These are phyloP conservation scores for Hyaloscypha finlandica DNA, from an alignment of 495 filamentous ascomycete genomes.

Conservation along the genomic window DNA sequence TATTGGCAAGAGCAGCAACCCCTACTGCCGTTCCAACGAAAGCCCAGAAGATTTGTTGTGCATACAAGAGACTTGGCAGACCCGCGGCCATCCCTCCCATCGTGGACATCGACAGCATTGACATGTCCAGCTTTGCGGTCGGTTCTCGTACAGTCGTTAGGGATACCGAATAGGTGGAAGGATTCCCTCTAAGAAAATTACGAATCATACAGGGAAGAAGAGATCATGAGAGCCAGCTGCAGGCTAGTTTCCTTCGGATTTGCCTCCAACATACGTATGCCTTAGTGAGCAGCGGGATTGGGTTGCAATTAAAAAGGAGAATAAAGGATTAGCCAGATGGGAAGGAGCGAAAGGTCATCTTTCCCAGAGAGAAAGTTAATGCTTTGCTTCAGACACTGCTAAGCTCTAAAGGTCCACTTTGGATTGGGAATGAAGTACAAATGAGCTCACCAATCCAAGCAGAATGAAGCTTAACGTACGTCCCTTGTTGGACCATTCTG, in stretches of 20 bases:
- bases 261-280: too few species aligned
- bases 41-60: conserved; percentile 60
- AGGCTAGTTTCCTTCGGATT: too few species aligned
- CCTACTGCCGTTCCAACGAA: conserved; percentile 57
- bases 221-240: neutral
- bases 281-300: too few species aligned
- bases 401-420: neutral
- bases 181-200: neutral
- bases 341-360: neutral
- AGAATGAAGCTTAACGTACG: neutral
- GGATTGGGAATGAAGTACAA: neutral
- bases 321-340: neutral
- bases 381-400: neutral
- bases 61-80: conserved; percentile 45
- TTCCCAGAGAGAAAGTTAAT: neutral
- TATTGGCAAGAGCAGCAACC: conserved; percentile 49
- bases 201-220: neutral
- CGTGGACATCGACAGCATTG: conserved; percentile 17
- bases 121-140: neutral
- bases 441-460: neutral
- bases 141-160: neutral
- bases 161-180: neutral
- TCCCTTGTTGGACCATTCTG: neutral
- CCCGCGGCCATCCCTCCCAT: conserved; percentile 42
- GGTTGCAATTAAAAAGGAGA: neutral